Conservation (phyloP, 2,329 filamentous ascomycete genomes). For the Colletotrichum camelliae region DNA sequence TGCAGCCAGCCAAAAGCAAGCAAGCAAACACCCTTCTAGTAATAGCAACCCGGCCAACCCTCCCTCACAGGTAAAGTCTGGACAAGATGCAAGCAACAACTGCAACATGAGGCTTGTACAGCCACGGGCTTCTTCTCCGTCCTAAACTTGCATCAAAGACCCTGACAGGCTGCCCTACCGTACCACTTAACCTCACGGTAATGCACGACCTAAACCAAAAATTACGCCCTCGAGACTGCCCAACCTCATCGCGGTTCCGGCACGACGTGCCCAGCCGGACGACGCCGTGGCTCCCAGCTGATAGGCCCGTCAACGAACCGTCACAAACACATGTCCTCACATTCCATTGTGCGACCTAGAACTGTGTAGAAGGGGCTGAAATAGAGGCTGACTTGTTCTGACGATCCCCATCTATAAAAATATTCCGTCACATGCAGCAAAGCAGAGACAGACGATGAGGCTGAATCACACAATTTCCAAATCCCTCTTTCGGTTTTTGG, state of each 20-base stretch:
- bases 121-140: not conserved
- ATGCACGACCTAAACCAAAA: not conserved
- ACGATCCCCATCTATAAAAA: not conserved
- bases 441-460: not conserved
- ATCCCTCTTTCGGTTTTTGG: not conserved
- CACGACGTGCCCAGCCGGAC: slow-evolving; percentile 3
- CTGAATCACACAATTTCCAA: not conserved
- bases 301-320: slow-evolving; percentile 11
- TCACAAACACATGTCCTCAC: not conserved
- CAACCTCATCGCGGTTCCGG: not conserved
- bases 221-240: not conserved
- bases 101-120: not conserved
- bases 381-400: not conserved
- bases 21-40: not conserved
- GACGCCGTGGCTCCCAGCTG: slow-evolving; percentile 7
- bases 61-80: not conserved
- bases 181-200: not conserved
- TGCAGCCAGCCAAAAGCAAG: not conserved
- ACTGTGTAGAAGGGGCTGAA: not conserved
- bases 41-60: not conserved
- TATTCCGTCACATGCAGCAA: not conserved
- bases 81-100: too few relatives aligned
- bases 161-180: not conserved
- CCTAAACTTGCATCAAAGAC: not conserved
- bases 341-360: not conserved